Percentiles rank a stretch among this genome's conserved stretches.
phyloP scores from a whole-genome alignment of 305 asterid species.

The Fraxinus dipetala region DNA sequence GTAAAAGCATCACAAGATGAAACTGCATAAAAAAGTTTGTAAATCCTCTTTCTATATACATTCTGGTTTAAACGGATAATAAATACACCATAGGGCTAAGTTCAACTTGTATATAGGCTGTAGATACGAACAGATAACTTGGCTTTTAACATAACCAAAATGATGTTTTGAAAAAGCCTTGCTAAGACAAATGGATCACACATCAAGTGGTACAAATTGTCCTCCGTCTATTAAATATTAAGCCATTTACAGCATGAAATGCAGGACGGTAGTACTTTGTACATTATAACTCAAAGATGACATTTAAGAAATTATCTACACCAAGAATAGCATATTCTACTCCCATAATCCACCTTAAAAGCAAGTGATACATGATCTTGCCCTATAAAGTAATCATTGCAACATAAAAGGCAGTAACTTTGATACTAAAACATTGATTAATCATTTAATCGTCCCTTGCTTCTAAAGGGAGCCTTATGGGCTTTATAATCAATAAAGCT shows the following conservation, averaged over 20 bases:
- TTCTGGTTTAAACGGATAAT: neutral
- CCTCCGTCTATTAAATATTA: constrained; percentile 24
- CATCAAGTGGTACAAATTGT: constrained; percentile 35
- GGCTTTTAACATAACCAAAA: neutral
- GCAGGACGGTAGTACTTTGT: constrained; percentile 19
- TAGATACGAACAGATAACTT: neutral
- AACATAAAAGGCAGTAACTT: neutral
- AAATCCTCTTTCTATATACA: neutral
- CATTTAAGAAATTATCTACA: neutral
- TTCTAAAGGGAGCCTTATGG: neutral
- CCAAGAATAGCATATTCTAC: neutral
- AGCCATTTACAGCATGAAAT: constrained; percentile 18
- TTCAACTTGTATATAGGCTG: neutral
- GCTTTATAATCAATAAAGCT: neutral
- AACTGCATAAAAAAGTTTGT: neutral
- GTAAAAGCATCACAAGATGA: neutral
- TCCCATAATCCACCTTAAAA: neutral
- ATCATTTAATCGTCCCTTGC: neutral
- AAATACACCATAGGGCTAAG: neutral
- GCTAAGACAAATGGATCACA: constrained; percentile 29
- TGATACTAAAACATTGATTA: neutral
- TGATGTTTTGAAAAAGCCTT: neutral
- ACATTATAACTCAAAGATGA: constrained; percentile 26
- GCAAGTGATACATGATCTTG: neutral
- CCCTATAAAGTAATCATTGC: neutral